Evolutionary conservation across 805 yeast species (phyloP), one percentile per base, ranked within the genome.

Genomic region (Ascoidea asiatica): DNA sequence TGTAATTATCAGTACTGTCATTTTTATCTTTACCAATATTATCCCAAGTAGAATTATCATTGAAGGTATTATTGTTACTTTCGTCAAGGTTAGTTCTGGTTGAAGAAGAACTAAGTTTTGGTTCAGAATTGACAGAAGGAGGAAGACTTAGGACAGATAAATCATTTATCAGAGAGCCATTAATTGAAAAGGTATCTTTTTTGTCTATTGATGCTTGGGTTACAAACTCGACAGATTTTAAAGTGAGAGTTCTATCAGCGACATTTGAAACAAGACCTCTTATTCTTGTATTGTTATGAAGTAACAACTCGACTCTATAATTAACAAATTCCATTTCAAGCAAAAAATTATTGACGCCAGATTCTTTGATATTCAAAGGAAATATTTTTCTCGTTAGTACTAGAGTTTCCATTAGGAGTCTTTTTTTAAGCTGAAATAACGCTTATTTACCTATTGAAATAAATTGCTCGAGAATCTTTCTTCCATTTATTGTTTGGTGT

Each of bases 141-240:
- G 83, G 81, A n/a, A 79, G 56, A 41, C 68, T 77, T 5, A 72
- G 50, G 6, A 79, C 83, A 47, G 70, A 72, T 57, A 79, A 61
- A 53, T 79, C 83, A 4, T 64, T 57, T 40, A 79, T 75, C 13
- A 61, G 61, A 11, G 52, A 41, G 35, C 75, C 73, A 49, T 59
- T 39, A 37, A 62, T 47, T 5, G 46, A 21, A 5, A 39, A 47
- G 2, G 36, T 35, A 3, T 45, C 44, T 48, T 46, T 29, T 29
- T 43, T n/a, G n/a, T n/a, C n/a, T n/a, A n/a, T n/a, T 48, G 52
- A 19, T 43, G 43, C 47, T n/a, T 42, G 42, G 13, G 17, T 23
- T 18, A 49, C 41, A 40, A 44, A 45, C 38, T 44, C 44, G 35
- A 44, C 75, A 44, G 68, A 62, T 29, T 60, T 56, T 36, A 70